These are phyloP conservation scores for Salix brachista DNA, from an alignment of 345 rosid species.

Conservation along the genomic window DNA sequence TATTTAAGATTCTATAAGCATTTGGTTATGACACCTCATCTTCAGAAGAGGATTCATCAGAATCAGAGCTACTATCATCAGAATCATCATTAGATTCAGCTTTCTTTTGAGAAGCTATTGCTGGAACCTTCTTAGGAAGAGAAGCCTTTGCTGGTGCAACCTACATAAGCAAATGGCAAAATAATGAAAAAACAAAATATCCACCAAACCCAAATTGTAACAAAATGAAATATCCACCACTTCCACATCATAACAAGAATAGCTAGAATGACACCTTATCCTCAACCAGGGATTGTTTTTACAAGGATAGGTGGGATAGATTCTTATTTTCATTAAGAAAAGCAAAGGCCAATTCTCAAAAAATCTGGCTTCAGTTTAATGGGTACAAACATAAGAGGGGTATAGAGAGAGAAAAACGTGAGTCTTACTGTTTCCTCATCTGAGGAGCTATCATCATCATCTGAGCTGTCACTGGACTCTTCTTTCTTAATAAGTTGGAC, in stretches of 20 bases:
- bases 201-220: too few species aligned
- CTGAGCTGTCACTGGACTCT: conserved; percentile 1
- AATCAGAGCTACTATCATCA: conserved; percentile 24
- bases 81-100: conserved; percentile 31
- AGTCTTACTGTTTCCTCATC: conserved; percentile 15
- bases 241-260: background rate
- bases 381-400: background rate
- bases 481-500: conserved; percentile 1
- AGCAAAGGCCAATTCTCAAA: too few species aligned
- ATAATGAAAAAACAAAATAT: too few species aligned
- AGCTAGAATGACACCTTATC: conserved; percentile 4
- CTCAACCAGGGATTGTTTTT: background rate
- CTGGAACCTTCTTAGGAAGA: conserved; percentile 11
- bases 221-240: background rate
- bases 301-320: background rate
- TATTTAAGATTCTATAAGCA: background rate
- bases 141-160: conserved; percentile 4
- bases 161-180: background rate
- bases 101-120: conserved; percentile 18
- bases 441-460: conserved; percentile 7
- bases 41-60: background rate
- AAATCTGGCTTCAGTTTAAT: too few species aligned
- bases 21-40: background rate
- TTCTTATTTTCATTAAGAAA: too few species aligned
- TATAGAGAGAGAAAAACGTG: background rate